Evolutionary conservation across 1,284 basidiomycete species (phyloP).

Genomic region (Exobasidium rhododendri): DNA sequence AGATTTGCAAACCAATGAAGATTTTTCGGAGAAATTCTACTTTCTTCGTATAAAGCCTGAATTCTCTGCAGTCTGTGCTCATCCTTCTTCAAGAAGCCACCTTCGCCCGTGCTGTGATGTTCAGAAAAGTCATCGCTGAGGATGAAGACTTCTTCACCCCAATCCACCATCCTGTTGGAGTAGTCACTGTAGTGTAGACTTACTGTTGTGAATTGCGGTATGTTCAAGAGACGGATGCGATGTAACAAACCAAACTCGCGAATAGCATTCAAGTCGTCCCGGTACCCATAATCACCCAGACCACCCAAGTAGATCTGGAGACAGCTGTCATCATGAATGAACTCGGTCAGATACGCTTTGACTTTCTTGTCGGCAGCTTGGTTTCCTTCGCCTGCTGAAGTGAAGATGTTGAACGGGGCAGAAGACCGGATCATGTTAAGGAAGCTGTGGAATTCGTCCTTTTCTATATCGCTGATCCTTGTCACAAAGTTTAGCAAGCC

Average conservation of each 20-base stretch:
- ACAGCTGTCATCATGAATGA: neutral
- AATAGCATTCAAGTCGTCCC: neutral
- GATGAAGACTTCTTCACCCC: neutral
- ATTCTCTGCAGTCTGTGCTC: too few species aligned
- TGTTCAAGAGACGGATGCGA: neutral
- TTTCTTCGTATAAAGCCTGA: too few species aligned
- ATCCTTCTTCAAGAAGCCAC: too few species aligned
- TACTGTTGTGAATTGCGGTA: neutral
- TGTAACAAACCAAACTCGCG: neutral
- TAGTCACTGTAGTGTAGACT: neutral
- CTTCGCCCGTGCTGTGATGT: too few species aligned
- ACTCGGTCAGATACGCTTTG: neutral
- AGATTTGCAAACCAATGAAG: too few species aligned
- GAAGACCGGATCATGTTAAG: neutral
- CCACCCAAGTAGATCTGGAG: neutral
- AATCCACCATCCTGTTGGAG: neutral
- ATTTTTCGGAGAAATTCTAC: too few species aligned
- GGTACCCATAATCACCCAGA: constrained; percentile 2
- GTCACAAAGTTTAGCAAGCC: neutral
- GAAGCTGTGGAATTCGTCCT: neutral
- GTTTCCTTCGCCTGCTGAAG: neutral
- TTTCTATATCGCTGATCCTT: neutral
- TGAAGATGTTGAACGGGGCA: neutral
- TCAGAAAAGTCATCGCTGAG: too few species aligned
- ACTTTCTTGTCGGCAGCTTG: constrained; percentile 3